Evolutionary conservation across 2,329 filamentous ascomycete species (phyloP).

Genomic region (Conoideocrella luteorostrata): DNA sequence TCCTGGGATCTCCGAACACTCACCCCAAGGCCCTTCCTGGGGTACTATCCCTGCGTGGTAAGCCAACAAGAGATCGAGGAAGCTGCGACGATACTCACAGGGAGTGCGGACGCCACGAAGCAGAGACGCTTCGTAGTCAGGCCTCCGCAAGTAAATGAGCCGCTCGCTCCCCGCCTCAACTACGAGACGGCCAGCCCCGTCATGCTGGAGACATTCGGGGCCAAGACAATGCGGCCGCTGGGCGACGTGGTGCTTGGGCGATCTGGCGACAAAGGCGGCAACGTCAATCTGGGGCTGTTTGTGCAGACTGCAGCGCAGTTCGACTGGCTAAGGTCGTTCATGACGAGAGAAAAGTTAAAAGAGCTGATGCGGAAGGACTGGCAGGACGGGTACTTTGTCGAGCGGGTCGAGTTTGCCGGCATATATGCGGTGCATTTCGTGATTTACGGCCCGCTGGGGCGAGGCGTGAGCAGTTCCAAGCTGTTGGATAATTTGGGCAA

Average conservation of each 20-base stretch:
- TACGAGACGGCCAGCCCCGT: constrained; percentile 16
- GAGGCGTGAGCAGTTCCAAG: constrained; percentile 41
- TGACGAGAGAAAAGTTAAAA: constrained; percentile 32
- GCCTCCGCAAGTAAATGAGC: constrained; percentile 14
- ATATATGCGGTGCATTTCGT: constrained; percentile 44
- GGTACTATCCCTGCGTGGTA: constrained; percentile 18
- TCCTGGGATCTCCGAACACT: constrained; percentile 35
- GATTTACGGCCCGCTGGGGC: constrained; percentile 37
- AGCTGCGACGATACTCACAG: constrained; percentile 14
- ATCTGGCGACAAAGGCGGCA: constrained; percentile 35
- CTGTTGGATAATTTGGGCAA: constrained; percentile 45
- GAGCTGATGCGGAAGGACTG: constrained; percentile 29
- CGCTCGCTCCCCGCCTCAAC: constrained; percentile 12
- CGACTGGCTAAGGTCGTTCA: constrained; percentile 35
- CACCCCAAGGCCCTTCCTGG: constrained; percentile 19
- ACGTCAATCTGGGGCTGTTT: constrained; percentile 40
- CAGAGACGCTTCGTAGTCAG: constrained; percentile 11
- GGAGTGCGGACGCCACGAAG: not conserved
- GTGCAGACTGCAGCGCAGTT: constrained; percentile 36
- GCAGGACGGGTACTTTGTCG: constrained; percentile 27
- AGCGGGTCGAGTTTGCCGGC: constrained; percentile 40
- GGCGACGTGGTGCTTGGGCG: constrained; percentile 24
- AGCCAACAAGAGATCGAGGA: constrained; percentile 26
- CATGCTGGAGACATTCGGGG: constrained; percentile 12
- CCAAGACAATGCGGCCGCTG: constrained; percentile 17